phyloP scores from a whole-genome alignment of 352 stramenopile genomes.

The Elongisporangium prolatum region DNA sequence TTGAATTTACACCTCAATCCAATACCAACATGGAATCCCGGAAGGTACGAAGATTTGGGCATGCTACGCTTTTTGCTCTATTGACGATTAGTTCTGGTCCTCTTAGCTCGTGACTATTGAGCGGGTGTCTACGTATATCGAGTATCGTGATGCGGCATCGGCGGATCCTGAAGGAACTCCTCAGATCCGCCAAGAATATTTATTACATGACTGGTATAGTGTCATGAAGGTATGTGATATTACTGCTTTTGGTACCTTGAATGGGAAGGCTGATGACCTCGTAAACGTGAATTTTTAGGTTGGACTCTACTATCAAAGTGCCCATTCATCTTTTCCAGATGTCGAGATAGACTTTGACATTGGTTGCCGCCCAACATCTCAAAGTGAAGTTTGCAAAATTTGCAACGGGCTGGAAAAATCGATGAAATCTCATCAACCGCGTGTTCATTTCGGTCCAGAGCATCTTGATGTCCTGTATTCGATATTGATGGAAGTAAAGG shows the following conservation, averaged over 20 bases:
- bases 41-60: conserved; percentile 39
- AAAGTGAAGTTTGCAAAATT: conserved; percentile 28
- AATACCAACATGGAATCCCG: conserved; percentile 72
- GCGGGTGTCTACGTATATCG: conserved; percentile 66
- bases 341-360: conserved; percentile 74
- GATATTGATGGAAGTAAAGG: conserved; percentile 84
- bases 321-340: conserved; percentile 74
- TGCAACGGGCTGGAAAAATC: conserved; percentile 17
- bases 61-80: not conserved
- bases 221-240: conserved; percentile 53
- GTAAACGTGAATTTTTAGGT: not conserved
- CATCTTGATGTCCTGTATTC: conserved; percentile 85
- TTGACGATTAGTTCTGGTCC: not conserved
- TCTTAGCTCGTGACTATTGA: conserved; percentile 59
- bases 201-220: conserved; percentile 83
- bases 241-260: too few species aligned
- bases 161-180: conserved; percentile 3
- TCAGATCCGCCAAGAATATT: conserved; percentile 46
- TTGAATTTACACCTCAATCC: conserved; percentile 71
- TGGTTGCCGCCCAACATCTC: conserved; percentile 24
- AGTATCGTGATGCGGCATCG: conserved; percentile 31
- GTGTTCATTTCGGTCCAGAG: conserved; percentile 66
- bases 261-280: not conserved
- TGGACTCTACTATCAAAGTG: conserved; percentile 69
- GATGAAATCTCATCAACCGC: conserved; percentile 31